Percentiles rank a stretch among this genome's conserved stretches.
phyloP scores from a whole-genome alignment of 306 rosid species.

The Canavalia gladiata region DNA sequence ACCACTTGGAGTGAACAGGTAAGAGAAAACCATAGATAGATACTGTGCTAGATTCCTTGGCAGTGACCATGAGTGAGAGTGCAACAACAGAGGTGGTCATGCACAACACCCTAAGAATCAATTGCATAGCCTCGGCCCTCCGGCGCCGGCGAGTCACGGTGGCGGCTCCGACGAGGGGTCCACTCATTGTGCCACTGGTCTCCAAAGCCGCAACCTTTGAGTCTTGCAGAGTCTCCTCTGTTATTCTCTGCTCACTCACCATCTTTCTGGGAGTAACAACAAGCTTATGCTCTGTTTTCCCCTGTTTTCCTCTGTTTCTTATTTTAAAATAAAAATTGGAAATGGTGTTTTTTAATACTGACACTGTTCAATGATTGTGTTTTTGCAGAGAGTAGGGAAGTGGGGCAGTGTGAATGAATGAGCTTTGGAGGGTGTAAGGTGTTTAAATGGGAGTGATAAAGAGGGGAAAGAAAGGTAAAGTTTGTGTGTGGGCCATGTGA shows the following conservation, averaged over 20 bases:
- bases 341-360: not conserved
- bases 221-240: slow-evolving; percentile 51
- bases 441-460: slow-evolving; percentile 16
- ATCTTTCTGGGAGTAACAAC: slow-evolving; percentile 10
- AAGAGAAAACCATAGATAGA: slow-evolving; percentile 68
- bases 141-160: slow-evolving; percentile 15
- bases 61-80: slow-evolving; percentile 76
- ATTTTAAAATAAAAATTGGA: not conserved
- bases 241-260: slow-evolving; percentile 60
- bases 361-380: not conserved
- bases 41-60: slow-evolving; percentile 64
- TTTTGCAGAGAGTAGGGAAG: not conserved
- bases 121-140: slow-evolving; percentile 61
- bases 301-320: not conserved
- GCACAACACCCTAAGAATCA: slow-evolving; percentile 65
- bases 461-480: not conserved
- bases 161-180: slow-evolving; percentile 50
- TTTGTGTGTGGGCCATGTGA: not conserved
- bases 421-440: not conserved
- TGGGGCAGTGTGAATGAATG: slow-evolving; percentile 38
- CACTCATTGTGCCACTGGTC: slow-evolving; percentile 53
- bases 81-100: slow-evolving; percentile 63
- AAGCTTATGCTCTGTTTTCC: slow-evolving; percentile 24
- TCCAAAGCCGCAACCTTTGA: slow-evolving; percentile 54
- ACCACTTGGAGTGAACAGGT: slow-evolving; percentile 85